Evolutionary conservation across 73 alveolate species (phyloP), one percentile per base, ranked within the genome.

Genomic region (Paramecium bursaria): DNA sequence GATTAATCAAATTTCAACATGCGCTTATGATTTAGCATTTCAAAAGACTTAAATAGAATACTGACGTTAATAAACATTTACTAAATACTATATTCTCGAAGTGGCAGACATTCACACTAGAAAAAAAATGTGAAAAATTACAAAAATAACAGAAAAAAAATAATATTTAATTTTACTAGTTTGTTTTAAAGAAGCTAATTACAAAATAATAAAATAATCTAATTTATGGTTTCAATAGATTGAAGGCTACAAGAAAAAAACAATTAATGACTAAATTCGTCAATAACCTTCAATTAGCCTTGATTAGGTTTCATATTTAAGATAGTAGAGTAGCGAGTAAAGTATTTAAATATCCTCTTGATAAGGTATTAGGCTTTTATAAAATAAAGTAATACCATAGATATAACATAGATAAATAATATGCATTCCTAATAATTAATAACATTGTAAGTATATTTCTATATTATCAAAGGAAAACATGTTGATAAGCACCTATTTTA

Each of bases 211-310:
- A 33, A 14, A 39, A 35, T 15, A 39, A 25, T 21, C 33, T 39
- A 67, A 47, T 31, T 21, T 35, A 47, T 35, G 33, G 60, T 67
- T 67, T 67, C 21, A 31, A 67, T 67, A 42, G 44, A 67, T 35
- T 67, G 22, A 67, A 57, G 44, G 44, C 19, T 67, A 67, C 82
- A 25, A 42, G 44, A 67, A 33, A 47, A 33, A 67, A 67, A 67
- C 27, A 26, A 7, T 39, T 21, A n/a, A 25, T 67, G 50, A 19
- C 26, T 11, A 67, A 44, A 67, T 35, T 67, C 14, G 44, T 67
- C 17, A 42, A 31, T 35, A 67, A 67, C 44, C 21, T 67, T 25
- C 60, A 57, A 25, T 67, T 31, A 15, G 7, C 19, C 25, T n/a
- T 30, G 49, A 11, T 67, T 4, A 67, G 82, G 27, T 1, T 67